Conservation (phyloP, 208 protist species). For the Crithidia expoeki region DNA sequence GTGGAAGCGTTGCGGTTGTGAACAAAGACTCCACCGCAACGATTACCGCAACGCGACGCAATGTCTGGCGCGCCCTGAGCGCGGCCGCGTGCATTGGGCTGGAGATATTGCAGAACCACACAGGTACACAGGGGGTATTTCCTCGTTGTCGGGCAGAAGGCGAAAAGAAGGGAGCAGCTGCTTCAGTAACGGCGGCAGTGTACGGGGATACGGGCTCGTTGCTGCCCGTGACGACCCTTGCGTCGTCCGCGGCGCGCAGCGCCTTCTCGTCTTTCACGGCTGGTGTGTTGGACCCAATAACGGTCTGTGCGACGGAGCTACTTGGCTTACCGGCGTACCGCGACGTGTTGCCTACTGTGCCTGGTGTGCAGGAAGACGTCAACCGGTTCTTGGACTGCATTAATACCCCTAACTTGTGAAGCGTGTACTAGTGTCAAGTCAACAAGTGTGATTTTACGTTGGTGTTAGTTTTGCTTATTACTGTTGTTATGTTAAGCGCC, state of each 20-base stretch:
- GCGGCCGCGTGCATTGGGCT: slow-evolving; percentile 31
- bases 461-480: not conserved
- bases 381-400: slow-evolving; percentile 16
- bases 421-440: not conserved
- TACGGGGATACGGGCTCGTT: not conserved
- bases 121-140: not conserved
- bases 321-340: slow-evolving; percentile 30
- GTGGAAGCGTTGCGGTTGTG: not conserved
- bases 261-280: slow-evolving; percentile 52
- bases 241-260: not conserved
- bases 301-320: slow-evolving; percentile 48
- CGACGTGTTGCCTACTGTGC: slow-evolving; percentile 7
- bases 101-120: slow-evolving; percentile 20
- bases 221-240: not conserved
- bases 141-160: not conserved
- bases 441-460: not conserved
- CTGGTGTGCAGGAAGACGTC: slow-evolving; percentile 19
- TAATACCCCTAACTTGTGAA: not conserved
- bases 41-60: slow-evolving; percentile 8
- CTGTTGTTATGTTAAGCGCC: not conserved
- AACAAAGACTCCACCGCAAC: not conserved
- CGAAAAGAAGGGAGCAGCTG: slow-evolving; percentile 17
- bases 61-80: slow-evolving; percentile 33
- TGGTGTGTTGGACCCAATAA: slow-evolving; percentile 71
- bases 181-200: not conserved